Evolutionary conservation across 805 yeast species (phyloP), one percentile per base, ranked within the genome.

Genomic region (Kodamaea nitidulidarum): DNA sequence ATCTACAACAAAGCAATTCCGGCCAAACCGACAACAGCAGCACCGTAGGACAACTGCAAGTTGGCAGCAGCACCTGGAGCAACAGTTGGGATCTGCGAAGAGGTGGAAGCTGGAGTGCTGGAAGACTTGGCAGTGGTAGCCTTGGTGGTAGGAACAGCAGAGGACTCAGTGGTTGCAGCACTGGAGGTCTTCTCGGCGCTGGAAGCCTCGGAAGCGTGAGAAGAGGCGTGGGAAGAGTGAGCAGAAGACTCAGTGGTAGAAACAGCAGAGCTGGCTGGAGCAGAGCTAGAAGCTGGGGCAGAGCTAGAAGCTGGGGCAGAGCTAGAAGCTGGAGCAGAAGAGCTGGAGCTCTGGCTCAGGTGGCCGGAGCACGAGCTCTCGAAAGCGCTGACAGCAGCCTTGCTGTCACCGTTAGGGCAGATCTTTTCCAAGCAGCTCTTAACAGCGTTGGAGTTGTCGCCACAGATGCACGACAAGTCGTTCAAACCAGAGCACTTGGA

Each of bases 381-480:
- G 60, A 86, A 84, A 15, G 80, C 73, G 22, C 71, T 44, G 52
- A 66, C 67, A 44, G 96, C 96, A 39, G 69, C 56, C 36, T 63
- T 76, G 28, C 79, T 70, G 32, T 69, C 61, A 46, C 73, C 83
- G 52, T 71, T 61, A 50, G 95, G 90, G 70, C 97, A 88, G 44
- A 68, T 73, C 43, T 70, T 56, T 41, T 73, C 65, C 63, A 88
- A 70, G 70, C 96, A 88, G 38, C 65, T 45, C 54, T 77, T 63
- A 50, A 88, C 64, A 30, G 73, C 65, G 44, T 63, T 42, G 48
- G 73, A 63, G 51, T 84, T 78, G 40, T 69, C 67, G 31, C 72
- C 60, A 64, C 95, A 85, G 52, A 84, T 64, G 71, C 95, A 88
- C 31, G 65, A 52, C 49, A 86, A 68, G 55, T 84, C 78, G 60